These are phyloP conservation scores for Ciborinia camelliae DNA, from an alignment of 2,329 filamentous ascomycete genomes.

Conservation along the genomic window DNA sequence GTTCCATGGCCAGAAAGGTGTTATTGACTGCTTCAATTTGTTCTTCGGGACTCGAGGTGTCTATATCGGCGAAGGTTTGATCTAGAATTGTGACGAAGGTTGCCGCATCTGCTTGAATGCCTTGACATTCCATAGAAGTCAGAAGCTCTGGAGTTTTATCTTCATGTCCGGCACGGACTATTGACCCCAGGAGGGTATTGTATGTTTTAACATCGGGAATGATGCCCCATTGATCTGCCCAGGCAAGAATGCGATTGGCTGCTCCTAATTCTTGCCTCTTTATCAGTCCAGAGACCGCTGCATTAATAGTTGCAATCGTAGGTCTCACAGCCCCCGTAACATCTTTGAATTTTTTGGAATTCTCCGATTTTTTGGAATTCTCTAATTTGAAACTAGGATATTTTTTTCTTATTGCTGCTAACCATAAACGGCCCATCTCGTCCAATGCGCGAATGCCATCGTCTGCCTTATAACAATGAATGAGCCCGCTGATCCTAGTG, in stretches of 20 bases:
- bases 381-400: slow-evolving; percentile 25
- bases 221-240: slow-evolving; percentile 45
- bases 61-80: slow-evolving; percentile 47
- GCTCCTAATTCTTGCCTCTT: slow-evolving; percentile 45
- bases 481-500: slow-evolving; percentile 63
- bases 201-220: slow-evolving; percentile 50
- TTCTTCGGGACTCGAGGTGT: slow-evolving; percentile 43
- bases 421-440: slow-evolving; percentile 64
- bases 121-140: slow-evolving; percentile 53
- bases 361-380: slow-evolving; percentile 30
- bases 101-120: slow-evolving; percentile 57
- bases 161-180: slow-evolving; percentile 49
- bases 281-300: slow-evolving; percentile 62
- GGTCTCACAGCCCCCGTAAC: slow-evolving; percentile 51
- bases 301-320: slow-evolving; percentile 64
- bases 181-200: slow-evolving; percentile 64
- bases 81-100: slow-evolving; percentile 74
- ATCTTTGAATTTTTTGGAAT: slow-evolving; percentile 35
- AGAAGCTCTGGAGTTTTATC: slow-evolving; percentile 53
- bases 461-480: slow-evolving; percentile 52
- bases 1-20: slow-evolving; percentile 57
- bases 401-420: slow-evolving; percentile 28
- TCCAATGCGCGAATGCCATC: slow-evolving; percentile 61
- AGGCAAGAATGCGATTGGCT: slow-evolving; percentile 52
- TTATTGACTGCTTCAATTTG: slow-evolving; percentile 51